Evolutionary conservation across 2,329 filamentous ascomycete genomes (phyloP), one percentile per base, ranked within the genome.

Genomic region (Monosporascus sp.): DNA sequence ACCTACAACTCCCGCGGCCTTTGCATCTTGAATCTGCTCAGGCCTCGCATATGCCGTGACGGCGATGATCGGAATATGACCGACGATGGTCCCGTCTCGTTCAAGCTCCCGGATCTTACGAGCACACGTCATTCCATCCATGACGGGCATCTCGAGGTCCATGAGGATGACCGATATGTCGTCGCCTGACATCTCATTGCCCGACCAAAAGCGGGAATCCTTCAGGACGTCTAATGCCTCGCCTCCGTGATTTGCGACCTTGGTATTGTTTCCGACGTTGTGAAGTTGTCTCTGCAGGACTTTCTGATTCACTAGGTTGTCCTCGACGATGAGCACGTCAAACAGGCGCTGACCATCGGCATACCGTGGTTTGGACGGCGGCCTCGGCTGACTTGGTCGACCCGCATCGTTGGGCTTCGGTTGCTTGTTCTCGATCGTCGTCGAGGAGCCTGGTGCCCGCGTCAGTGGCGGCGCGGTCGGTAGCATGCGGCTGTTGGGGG

Each of bases 101-200:
- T 92, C 87, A 18, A 89, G 74, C 55, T 86, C 79, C 18, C 89
- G 79, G 50, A 93, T 90, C 55, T 75, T 80, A 43, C 79, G 77
- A 14, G 88, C 85, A 57, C 88, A 90, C 2, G 86, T 87, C 68
- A 89, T 81, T 37, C 89, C 89, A 62, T 92, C 87, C 88, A 91
- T 91, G 44, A 90, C 79, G 1, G 88, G 88, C 88, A 92, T 92
- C 63, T 91, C 88, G 48, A 90, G 76, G 64, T 92, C 89, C 88
- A 92, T 90, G 6, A 92, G 69, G 14, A 92, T 85, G 46, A 90
- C 77, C 8, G 83, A 82, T 24, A 89, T 77, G 48, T 83, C 77
- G 8, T 76, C 69, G 2, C 77, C 77, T 15, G 74, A 69, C 17
- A 67, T 54, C 56, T 77, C 75, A 8, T 76, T 70, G 15, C 76